Evolutionary conservation across 495 filamentous ascomycete species (phyloP).

Genomic region (Neurospora sp.): DNA sequence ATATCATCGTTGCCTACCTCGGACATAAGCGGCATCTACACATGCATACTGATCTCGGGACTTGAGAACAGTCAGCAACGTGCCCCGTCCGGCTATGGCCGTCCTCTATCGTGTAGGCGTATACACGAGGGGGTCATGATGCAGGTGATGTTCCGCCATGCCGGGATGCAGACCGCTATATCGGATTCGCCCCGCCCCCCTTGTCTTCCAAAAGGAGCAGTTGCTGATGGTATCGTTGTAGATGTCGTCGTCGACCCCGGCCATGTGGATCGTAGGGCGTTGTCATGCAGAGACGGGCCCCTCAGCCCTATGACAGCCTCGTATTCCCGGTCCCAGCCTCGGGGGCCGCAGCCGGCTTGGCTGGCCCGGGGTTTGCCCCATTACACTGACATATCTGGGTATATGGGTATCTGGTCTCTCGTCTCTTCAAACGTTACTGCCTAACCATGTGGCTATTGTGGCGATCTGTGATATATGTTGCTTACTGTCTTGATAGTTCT

Average conservation of each 20-base stretch:
- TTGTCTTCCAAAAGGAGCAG: neutral
- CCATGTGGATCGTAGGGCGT: neutral
- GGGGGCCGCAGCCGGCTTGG: neutral
- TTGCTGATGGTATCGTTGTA: neutral
- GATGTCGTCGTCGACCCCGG: neutral
- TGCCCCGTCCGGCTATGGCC: neutral
- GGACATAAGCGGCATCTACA: neutral
- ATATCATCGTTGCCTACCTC: neutral
- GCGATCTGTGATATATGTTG: neutral
- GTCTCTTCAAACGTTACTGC: neutral
- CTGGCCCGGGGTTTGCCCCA: neutral
- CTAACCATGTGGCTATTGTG: neutral
- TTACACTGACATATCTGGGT: neutral
- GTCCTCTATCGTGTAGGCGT: neutral
- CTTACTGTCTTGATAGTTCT: neutral
- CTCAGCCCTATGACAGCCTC: neutral
- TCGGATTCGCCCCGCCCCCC: neutral
- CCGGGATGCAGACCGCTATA: neutral
- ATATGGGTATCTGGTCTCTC: neutral
- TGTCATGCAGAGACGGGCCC: neutral
- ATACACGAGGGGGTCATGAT: neutral
- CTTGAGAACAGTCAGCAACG: neutral
- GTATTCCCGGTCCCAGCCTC: neutral
- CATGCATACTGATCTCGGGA: neutral
- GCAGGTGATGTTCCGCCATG: neutral